Evolutionary conservation across 345 rosid genomes (phyloP).

Genomic region (Barbarea vulgaris): DNA sequence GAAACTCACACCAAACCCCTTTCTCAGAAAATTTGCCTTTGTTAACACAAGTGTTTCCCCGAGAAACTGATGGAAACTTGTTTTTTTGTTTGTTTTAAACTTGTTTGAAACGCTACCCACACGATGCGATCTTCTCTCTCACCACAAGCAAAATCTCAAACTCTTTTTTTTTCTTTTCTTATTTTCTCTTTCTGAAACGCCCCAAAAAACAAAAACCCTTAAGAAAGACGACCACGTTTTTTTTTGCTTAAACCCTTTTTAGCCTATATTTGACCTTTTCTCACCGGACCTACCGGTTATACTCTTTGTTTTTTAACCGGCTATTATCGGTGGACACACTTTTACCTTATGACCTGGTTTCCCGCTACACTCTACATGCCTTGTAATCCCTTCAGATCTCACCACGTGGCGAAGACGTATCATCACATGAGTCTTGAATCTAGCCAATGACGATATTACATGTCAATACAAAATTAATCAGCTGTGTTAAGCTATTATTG

Average conservation of each 20-base stretch:
- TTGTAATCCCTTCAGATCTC: conserved; percentile 33
- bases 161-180: too few species aligned
- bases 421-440: conserved; percentile 37
- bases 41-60: conserved; percentile 49
- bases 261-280: conserved; percentile 44
- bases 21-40: conserved; percentile 43
- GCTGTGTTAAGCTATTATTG: not conserved
- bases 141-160: conserved; percentile 27
- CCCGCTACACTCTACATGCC: conserved; percentile 26
- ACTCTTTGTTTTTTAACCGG: conserved; percentile 39
- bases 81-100: not conserved
- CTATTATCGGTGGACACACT: conserved; percentile 40
- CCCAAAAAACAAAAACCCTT: conserved; percentile 53
- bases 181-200: conserved; percentile 32
- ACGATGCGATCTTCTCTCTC: conserved; percentile 41
- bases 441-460: conserved; percentile 23
- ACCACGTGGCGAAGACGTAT: conserved; percentile 43
- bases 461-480: not conserved
- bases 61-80: conserved; percentile 38
- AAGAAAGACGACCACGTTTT: conserved; percentile 52
- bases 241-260: conserved; percentile 60
- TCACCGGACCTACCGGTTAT: conserved; percentile 52
- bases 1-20: conserved; percentile 31
- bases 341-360: conserved; percentile 49
- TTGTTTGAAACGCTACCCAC: conserved; percentile 45